Base-by-base conservation (phyloP, 768 basidiomycete species). In the Auricularia sp. region DNA sequence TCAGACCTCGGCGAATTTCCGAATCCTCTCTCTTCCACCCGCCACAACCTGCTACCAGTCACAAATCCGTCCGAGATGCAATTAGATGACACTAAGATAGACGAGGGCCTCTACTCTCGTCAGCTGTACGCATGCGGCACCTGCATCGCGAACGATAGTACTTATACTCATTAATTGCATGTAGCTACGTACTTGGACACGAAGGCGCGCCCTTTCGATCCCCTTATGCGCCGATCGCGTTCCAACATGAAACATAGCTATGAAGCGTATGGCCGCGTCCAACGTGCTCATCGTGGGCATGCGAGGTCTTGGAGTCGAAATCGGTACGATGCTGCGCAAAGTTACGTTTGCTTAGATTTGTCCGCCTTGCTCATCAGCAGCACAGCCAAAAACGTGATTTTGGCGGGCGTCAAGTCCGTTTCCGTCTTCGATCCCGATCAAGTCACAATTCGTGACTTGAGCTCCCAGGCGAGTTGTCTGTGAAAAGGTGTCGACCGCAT, bases 231-330 rank as follows among this genome's bases (percentile, higher is more conserved):
- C 36, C 34, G 36, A 56, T 18, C 39, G 61, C 29, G 23, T 29
- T 56, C 67, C 74, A 61, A 77, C 62, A 29, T 36, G 10, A 21
- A 34, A n/a, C 56, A 34, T 59, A 98, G 96, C 96, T 58, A 98
- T 98, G 97, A 97, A 97, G 82, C 88, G 87, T 72, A 98, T 99
- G 97, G 96, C 97, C 6, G 80, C 84, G 16, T 98, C 95, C 43
- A 97, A 97, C 72, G 90, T 98, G 51, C 84, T 99, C 67, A 86
- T 99, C 67, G 87, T 97, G 58, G 97, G 97, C 10, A 76, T 93
- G 72, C 87, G 89, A 64, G 97, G 97, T 63, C 77, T 99, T 65
- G 96, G 97, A 56, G 91, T 91, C 65, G 97, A 99, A 77, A 97
- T 98, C 71, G 96, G 95, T 87, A 77, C 66, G 39, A 77, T 69